Base-by-base conservation (phyloP, 2,329 filamentous ascomycete genomes). In the Exophiala alcalophila region DNA sequence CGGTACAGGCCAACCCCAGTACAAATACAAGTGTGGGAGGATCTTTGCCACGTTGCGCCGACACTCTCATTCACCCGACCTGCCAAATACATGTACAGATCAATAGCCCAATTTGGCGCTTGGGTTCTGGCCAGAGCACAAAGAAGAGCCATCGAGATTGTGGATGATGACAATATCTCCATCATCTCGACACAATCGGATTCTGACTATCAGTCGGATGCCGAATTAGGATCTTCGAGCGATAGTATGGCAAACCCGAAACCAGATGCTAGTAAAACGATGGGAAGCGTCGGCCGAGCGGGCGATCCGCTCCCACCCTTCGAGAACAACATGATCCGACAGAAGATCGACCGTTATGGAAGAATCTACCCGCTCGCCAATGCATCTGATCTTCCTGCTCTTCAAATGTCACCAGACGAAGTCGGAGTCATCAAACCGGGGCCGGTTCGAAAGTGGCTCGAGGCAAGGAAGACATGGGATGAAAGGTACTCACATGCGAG, bases 21-120 rank as follows among this genome's bases (percentile, higher is more conserved):
- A 0, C 89, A 96, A 61, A 74, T 98, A 2, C 92, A 97, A 61
- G 83, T 97, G 1, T 97, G 91, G 90, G 91, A 97, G 44, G 86
- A 95, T 57, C 70, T 97, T 2, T 97, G 92, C 58, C 91, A 97
- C 60, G 90, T 94, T 4, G 83, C 84, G 0, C 87, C 91, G 1
- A 96, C 90, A 0, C 73, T 97, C n/a, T 94, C 87, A 57, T 97
- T 95, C 62, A 97, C 91, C 0, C 78, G 83, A n/a, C 92, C 92
- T 1, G 92, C 91, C 31, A 97, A 97, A 63, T 86, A 85, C 66
- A 96, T 97, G 89, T 97, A 88, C 62, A 79, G 91, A 33, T 86
- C 87, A 1, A 81, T 96, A 38, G 86, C 92, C 0, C 91, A 96
- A 55, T 97, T 98, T 59, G 85, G 89, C 2, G 88, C 90, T 0